Percentiles rank a stretch among this genome's conserved stretches.
Conservation (phyloP, 345 rosid genomes). For the Gossypioides kirkii region DNA sequence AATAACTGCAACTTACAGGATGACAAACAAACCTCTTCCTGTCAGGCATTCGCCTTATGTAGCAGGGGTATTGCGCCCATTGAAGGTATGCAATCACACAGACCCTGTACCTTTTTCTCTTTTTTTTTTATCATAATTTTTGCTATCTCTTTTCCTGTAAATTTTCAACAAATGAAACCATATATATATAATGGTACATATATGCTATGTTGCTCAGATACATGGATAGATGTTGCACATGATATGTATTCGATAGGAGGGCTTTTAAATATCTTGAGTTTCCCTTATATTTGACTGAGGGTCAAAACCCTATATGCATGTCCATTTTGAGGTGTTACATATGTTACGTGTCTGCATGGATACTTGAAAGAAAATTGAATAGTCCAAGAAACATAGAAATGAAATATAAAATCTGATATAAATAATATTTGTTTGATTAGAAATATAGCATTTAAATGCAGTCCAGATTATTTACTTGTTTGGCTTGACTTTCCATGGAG, state of each 20-base stretch:
- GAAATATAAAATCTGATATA: neutral
- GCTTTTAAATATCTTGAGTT: neutral
- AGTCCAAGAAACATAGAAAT: neutral
- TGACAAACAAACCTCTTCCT: conserved; percentile 94
- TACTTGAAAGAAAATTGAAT: neutral
- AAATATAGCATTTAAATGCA: neutral
- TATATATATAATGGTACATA: neutral
- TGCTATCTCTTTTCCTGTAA: neutral
- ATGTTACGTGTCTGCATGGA: neutral
- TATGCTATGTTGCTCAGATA: neutral
- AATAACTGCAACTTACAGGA: conserved; percentile 83
- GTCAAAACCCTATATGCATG: conserved; percentile 1
- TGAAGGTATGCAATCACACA: conserved; percentile 47
- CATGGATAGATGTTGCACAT: neutral
- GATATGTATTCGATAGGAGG: neutral
- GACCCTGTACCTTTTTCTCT: neutral
- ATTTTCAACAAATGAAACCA: neutral
- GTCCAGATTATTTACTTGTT: neutral
- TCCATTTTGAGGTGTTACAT: neutral
- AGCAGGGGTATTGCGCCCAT: conserved; percentile 64
- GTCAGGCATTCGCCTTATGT: conserved; percentile 88
- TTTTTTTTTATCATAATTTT: neutral
- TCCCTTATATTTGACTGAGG: neutral
- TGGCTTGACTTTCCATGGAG: conserved; percentile 8
- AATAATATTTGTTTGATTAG: neutral